Evolutionary conservation across 495 filamentous ascomycete species (phyloP).

Genomic region (Penicillium longicatenatum): DNA sequence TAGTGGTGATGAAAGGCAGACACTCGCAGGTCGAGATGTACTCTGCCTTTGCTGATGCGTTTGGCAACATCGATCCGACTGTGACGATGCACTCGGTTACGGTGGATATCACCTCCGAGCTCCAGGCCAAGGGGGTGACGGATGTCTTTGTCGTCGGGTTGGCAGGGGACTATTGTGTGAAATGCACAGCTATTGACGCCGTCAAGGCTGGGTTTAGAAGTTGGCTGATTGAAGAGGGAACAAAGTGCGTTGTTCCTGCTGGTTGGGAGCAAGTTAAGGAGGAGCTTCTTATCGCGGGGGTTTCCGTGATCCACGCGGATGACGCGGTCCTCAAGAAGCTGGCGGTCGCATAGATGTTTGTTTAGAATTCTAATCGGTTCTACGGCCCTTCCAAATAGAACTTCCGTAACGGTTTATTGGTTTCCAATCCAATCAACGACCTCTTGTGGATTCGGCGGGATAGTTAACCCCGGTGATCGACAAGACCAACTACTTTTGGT

Average conservation of each 20-base stretch:
- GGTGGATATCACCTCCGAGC: conserved; percentile 56
- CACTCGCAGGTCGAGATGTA: conserved; percentile 85
- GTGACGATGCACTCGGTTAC: conserved; percentile 49
- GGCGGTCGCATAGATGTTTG: conserved; percentile 15
- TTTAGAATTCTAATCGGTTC: background rate
- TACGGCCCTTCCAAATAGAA: background rate
- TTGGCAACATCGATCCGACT: conserved; percentile 51
- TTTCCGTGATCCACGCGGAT: conserved; percentile 51
- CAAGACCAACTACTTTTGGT: conserved; percentile 9
- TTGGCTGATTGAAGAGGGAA: conserved; percentile 77
- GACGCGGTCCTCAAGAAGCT: conserved; percentile 50
- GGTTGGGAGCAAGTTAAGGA: conserved; percentile 59
- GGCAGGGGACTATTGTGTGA: conserved; percentile 89
- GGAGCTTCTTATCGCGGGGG: conserved; percentile 57
- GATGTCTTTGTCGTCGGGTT: conserved; percentile 83
- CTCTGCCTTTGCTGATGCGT: conserved; percentile 79
- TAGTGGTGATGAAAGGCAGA: conserved; percentile 75
- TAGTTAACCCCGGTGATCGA: conserved; percentile 17
- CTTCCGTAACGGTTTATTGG: background rate
- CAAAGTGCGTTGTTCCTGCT: conserved; percentile 63
- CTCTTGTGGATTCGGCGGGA: conserved; percentile 17
- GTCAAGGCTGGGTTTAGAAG: conserved; percentile 73
- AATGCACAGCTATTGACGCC: conserved; percentile 75
- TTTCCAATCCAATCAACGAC: conserved; percentile 8
- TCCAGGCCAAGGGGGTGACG: conserved; percentile 62